These are phyloP conservation scores for Cryptococcus sp. DNA, from an alignment of 1,284 basidiomycete genomes.

Conservation along the genomic window DNA sequence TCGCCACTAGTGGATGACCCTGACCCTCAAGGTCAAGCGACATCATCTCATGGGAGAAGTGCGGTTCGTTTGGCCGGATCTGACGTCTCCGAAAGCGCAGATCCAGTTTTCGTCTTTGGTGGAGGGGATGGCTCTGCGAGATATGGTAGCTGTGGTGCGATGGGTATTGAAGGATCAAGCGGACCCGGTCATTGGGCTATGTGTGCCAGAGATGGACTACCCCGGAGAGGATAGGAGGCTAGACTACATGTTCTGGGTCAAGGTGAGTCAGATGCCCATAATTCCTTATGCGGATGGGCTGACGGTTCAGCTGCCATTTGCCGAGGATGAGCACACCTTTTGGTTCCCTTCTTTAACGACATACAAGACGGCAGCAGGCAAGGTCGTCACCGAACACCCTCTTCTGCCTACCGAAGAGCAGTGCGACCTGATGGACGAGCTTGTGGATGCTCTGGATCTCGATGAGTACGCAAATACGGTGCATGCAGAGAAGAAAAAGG, in stretches of 20 bases:
- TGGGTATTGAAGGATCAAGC: slow-evolving; percentile 67
- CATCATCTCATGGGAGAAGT: slow-evolving; percentile 81
- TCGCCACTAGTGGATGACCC: slow-evolving; percentile 3
- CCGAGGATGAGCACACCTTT: slow-evolving; percentile 84
- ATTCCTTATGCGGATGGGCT: not conserved
- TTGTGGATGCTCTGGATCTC: slow-evolving; percentile 82
- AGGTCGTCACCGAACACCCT: slow-evolving; percentile 65
- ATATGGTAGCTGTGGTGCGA: slow-evolving; percentile 68
- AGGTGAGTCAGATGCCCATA: slow-evolving; percentile 52
- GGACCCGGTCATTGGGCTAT: slow-evolving; percentile 80
- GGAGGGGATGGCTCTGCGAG: slow-evolving; percentile 66
- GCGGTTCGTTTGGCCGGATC: slow-evolving; percentile 78
- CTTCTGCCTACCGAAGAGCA: slow-evolving; percentile 78
- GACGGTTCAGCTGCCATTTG: slow-evolving; percentile 74
- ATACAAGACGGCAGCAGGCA: slow-evolving; percentile 70
- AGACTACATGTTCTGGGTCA: slow-evolving; percentile 75
- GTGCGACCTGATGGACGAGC: slow-evolving; percentile 71
- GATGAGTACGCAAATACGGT: slow-evolving; percentile 40
- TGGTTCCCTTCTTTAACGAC: slow-evolving; percentile 75
- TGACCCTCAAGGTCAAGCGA: slow-evolving; percentile 59
- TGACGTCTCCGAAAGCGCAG: slow-evolving; percentile 63
- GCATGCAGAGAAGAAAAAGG: slow-evolving; percentile 9
- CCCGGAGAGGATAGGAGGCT: slow-evolving; percentile 55
- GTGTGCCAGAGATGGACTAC: slow-evolving; percentile 53
- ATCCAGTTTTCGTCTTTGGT: slow-evolving; percentile 79